Evolutionary conservation across 73 alveolate genomes (phyloP).

Genomic region (Tetrahymena elliotti): DNA sequence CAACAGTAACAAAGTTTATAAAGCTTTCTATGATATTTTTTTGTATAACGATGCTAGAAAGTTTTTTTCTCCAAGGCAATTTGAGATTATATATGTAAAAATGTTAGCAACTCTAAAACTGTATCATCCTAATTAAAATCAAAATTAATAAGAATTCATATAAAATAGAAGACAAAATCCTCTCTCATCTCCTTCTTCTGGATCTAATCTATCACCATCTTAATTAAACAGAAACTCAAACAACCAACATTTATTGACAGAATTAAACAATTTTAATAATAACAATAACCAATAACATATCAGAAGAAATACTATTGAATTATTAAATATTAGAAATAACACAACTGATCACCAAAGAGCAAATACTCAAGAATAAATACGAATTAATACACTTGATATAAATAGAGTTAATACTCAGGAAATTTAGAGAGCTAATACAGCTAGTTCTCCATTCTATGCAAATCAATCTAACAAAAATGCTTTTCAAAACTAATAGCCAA

Average conservation of each 20-base stretch:
- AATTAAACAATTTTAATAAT: background rate
- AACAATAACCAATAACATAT: no score
- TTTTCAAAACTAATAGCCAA: background rate
- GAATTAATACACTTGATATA: background rate
- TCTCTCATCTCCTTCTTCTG: background rate
- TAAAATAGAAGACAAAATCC: background rate
- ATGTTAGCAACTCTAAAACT: background rate
- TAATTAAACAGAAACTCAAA: background rate
- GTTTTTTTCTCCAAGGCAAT: background rate
- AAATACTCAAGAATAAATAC: background rate
- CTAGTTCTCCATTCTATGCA: background rate
- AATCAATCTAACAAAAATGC: no score
- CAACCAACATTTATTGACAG: background rate
- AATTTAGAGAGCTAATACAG: background rate
- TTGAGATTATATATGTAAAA: background rate
- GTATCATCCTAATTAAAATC: background rate
- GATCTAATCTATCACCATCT: background rate
- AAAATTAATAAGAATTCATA: background rate
- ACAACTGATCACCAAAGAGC: background rate
- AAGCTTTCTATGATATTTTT: background rate
- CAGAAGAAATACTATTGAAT: background rate
- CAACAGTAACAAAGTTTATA: background rate
- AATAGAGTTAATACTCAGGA: background rate
- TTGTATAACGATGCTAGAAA: background rate
- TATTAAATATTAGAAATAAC: background rate